Evolutionary conservation across 2,329 filamentous ascomycete genomes (phyloP).

Genomic region (Colletotrichum sp.): DNA sequence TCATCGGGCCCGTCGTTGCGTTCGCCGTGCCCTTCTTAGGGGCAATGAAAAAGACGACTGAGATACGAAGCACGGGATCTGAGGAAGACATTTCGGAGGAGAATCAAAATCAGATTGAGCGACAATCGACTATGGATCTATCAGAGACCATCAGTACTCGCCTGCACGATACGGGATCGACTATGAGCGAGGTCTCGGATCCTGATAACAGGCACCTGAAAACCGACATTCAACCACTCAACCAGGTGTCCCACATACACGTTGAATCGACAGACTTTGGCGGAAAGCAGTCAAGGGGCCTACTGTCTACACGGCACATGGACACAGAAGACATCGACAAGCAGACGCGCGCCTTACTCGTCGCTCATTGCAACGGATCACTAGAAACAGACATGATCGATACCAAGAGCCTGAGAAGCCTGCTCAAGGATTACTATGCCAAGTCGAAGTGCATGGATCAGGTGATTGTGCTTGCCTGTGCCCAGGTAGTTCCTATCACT

Average conservation of each 20-base stretch:
- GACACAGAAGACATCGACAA: neutral
- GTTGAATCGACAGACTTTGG: neutral
- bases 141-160: neutral
- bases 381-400: neutral
- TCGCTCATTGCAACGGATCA: neutral
- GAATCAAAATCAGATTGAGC: neutral
- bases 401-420: neutral
- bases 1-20: neutral
- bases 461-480: neutral
- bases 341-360: neutral
- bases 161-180: neutral
- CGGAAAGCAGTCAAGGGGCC: rapidly evolving
- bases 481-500: neutral
- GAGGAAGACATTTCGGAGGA: neutral
- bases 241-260: neutral
- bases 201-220: neutral
- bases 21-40: neutral
- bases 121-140: neutral
- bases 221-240: neutral
- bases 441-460: neutral
- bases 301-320: rapidly evolving
- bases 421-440: neutral
- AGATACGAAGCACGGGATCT: rapidly evolving
- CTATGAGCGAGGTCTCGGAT: neutral
- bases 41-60: neutral